phyloP scores from a whole-genome alignment of 768 basidiomycete genomes.

The Russula dissimulans region DNA sequence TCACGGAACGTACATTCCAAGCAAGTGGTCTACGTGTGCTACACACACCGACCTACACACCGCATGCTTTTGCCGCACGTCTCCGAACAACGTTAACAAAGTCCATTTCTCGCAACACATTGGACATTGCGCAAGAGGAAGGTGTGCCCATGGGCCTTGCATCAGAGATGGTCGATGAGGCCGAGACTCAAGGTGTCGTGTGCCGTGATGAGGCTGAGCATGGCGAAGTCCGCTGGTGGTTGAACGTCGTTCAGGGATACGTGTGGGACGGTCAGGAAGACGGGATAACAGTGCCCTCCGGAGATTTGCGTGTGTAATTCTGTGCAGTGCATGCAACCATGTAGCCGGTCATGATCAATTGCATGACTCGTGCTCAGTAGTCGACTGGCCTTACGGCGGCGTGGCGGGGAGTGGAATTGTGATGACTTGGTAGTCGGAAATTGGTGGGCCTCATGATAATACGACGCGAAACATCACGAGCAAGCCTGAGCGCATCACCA shows the following conservation, averaged over 20 bases:
- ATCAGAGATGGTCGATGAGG: conserved; percentile 66
- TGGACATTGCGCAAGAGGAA: conserved; percentile 67
- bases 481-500: neutral
- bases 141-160: conserved; percentile 62
- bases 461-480: neutral
- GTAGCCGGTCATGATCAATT: neutral
- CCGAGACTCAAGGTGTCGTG: conserved; percentile 61
- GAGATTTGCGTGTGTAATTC: neutral
- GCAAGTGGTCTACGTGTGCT: conserved; percentile 70
- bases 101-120: conserved; percentile 37
- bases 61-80: conserved; percentile 57
- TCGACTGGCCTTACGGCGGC: no score
- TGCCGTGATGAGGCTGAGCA: conserved; percentile 70
- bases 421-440: no score
- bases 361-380: neutral
- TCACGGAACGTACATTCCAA: conserved; percentile 55
- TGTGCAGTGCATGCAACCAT: neutral
- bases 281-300: neutral
- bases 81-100: conserved; percentile 42
- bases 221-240: conserved; percentile 64
- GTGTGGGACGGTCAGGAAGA: conserved; percentile 59
- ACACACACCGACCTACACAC: conserved; percentile 72
- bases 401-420: no score
- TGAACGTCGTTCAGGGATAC: conserved; percentile 57
- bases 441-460: neutral